Percentiles rank a stretch among this genome's conserved stretches.
Conservation (phyloP, 192 early-diverging fungal species). For the Backusella mclennaniae region DNA sequence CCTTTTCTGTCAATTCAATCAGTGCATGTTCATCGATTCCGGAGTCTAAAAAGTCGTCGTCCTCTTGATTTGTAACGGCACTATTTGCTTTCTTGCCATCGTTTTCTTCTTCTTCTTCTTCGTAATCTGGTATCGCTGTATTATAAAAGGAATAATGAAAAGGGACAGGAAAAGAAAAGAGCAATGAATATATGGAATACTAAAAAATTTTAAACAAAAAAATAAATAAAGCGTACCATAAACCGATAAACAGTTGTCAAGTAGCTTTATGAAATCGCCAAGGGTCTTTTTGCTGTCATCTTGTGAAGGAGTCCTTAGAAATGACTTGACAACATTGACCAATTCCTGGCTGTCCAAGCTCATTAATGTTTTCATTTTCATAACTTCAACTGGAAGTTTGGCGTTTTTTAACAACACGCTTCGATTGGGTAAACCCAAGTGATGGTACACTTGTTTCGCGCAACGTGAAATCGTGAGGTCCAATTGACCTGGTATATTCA, state of each 20-base stretch:
- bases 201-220: not conserved
- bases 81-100: not conserved
- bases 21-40: not conserved
- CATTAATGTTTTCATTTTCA: conserved; percentile 1
- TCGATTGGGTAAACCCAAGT: conserved; percentile 2
- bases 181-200: not conserved
- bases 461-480: not conserved
- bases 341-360: not conserved
- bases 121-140: not conserved
- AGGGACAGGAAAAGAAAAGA: not conserved
- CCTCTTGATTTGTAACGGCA: not conserved
- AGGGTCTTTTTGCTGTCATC: not conserved
- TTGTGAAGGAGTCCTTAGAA: not conserved
- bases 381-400: not conserved
- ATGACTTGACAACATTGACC: not conserved
- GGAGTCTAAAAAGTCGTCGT: not conserved
- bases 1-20: not conserved
- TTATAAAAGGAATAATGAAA: not conserved
- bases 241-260: not conserved
- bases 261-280: not conserved
- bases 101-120: not conserved
- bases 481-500: not conserved
- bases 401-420: not conserved
- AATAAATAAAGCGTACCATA: not conserved
- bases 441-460: conserved; percentile 16